Percentiles rank a stretch among this genome's conserved stretches.
phyloP scores from a whole-genome alignment of 768 basidiomycete genomes.

The Mycena filopes region DNA sequence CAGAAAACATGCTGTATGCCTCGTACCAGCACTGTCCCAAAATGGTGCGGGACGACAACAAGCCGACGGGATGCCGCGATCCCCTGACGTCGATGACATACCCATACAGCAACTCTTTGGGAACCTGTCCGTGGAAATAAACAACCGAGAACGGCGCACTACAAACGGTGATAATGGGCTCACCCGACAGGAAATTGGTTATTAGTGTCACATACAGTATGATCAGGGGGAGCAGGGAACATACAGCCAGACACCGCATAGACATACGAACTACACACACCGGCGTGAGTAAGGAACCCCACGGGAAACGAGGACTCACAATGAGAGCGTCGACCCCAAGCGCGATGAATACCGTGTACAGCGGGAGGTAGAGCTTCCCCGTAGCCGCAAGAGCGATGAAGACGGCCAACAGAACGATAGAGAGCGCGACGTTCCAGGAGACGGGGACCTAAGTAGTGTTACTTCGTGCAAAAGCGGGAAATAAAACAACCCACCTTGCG shows the following conservation, averaged over 20 bases:
- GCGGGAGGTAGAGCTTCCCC: slow-evolving; percentile 37
- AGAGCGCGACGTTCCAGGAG: slow-evolving; percentile 38
- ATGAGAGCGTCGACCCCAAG: slow-evolving; percentile 36
- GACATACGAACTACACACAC: slow-evolving; percentile 25
- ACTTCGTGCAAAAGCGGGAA: no score
- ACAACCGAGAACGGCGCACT: background rate
- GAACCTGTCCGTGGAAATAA: slow-evolving; percentile 27
- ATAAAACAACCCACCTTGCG: no score
- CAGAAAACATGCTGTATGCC: slow-evolving; percentile 39
- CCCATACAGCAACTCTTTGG: slow-evolving; percentile 41
- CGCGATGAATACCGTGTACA: slow-evolving; percentile 40
- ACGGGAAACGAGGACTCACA: slow-evolving; percentile 21
- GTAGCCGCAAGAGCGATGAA: slow-evolving; percentile 35
- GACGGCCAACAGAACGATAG: slow-evolving; percentile 27
- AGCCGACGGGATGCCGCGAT: slow-evolving; percentile 39
- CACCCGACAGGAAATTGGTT: slow-evolving; percentile 32
- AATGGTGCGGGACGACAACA: slow-evolving; percentile 38
- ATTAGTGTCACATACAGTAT: no score
- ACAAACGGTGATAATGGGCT: background rate
- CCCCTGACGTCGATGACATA: slow-evolving; percentile 38
- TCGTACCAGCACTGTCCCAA: slow-evolving; percentile 42
- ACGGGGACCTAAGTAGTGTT: no score
- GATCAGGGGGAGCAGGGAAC: no score
- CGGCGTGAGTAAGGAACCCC: background rate
- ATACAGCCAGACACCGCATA: slow-evolving; percentile 36